phyloP scores from a whole-genome alignment of 1,284 basidiomycete genomes.

The Clitocybe nebularis region DNA sequence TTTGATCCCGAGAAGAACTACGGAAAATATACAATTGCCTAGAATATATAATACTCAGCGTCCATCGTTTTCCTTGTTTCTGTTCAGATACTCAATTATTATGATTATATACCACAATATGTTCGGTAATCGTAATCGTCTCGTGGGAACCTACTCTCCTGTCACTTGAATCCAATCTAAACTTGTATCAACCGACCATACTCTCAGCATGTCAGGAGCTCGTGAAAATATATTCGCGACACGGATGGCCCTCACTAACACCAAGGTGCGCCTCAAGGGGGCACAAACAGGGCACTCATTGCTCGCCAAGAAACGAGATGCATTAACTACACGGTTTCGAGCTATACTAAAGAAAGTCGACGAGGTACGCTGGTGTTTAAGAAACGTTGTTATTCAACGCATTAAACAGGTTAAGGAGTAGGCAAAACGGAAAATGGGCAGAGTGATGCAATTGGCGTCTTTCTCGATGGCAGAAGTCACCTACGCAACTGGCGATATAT shows the following conservation, averaged over 20 bases:
- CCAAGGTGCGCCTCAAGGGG: slow-evolving; percentile 90
- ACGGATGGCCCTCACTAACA: slow-evolving; percentile 92
- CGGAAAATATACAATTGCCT: slow-evolving; percentile 82
- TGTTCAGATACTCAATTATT: no score
- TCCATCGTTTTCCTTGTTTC: no score
- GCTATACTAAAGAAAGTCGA: slow-evolving; percentile 90
- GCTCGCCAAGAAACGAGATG: slow-evolving; percentile 96
- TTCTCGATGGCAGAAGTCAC: slow-evolving; percentile 99
- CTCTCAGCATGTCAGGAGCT: slow-evolving; percentile 74
- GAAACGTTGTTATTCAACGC: not conserved
- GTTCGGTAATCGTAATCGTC: not conserved
- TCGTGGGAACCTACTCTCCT: no score
- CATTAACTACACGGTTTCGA: slow-evolving; percentile 89
- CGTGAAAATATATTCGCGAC: slow-evolving; percentile 94
- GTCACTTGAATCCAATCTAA: no score
- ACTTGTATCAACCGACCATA: not conserved
- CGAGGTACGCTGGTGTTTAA: slow-evolving; percentile 57
- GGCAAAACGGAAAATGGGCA: slow-evolving; percentile 99
- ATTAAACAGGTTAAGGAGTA: slow-evolving; percentile 30
- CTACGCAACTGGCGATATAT: slow-evolving; percentile 96
- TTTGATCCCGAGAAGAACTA: slow-evolving; percentile 92
- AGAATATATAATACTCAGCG: slow-evolving; percentile 4
- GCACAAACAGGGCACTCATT: slow-evolving; percentile 98
- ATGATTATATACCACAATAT: slow-evolving; percentile 28
- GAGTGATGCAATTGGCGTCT: slow-evolving; percentile 96